A percentile compares a stretch with the other conserved stretches of the same genome.
phyloP scores from a whole-genome alignment of 345 rosid species.

The Pseudoturritis turrita region DNA sequence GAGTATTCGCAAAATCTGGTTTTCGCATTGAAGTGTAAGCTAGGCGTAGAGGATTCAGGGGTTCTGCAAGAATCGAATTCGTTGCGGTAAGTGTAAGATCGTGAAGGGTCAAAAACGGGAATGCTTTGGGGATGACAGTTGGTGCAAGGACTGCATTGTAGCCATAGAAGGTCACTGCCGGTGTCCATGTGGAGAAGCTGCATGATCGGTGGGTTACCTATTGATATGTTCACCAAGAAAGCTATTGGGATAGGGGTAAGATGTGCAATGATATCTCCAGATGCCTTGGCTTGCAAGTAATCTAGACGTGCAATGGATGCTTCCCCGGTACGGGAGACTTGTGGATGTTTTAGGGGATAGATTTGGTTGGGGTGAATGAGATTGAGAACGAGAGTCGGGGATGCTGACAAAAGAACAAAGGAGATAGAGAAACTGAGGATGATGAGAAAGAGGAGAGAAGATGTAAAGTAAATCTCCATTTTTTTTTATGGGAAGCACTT shows the following conservation, averaged over 20 bases:
- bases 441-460: not conserved
- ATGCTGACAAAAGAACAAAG: not conserved
- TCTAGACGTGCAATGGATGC: not conserved
- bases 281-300: not conserved
- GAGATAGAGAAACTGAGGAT: not conserved
- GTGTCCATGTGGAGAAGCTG: slow-evolving; percentile 10
- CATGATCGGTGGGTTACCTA: slow-evolving; percentile 10
- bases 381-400: not conserved
- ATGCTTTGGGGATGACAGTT: not conserved
- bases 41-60: not conserved
- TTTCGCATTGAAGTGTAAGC: not conserved
- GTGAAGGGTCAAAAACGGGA: not conserved
- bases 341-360: not conserved
- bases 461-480: not conserved
- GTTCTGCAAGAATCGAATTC: not conserved
- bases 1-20: not conserved
- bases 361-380: not conserved
- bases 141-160: slow-evolving; percentile 6
- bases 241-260: not conserved
- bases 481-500: not conserved
- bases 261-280: not conserved
- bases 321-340: not conserved
- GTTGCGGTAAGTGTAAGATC: not conserved
- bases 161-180: not conserved
- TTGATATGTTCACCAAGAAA: slow-evolving; percentile 13